Evolutionary conservation across 345 rosid genomes (phyloP), one percentile per base, ranked within the genome.

Genomic region (Euphorbia lathyris): DNA sequence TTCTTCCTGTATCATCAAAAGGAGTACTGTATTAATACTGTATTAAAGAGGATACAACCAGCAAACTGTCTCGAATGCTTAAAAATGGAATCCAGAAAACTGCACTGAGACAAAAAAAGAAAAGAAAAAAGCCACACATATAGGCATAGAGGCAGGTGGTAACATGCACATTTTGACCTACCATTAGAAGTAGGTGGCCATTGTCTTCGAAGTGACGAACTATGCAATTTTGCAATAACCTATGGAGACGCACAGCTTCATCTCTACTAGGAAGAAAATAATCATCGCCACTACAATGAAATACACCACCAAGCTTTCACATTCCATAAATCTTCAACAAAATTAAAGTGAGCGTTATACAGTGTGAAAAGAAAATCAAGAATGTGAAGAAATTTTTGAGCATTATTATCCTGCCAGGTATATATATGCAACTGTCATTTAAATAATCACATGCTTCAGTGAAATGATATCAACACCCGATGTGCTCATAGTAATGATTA

Each of bases 121-220:
- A 40, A n/a, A 16, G 27, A 9, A 20, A 8, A 12, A 38, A 38
- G 9, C 16, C 11, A 27, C 32, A 62, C 17, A 34, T 25, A 16
- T 19, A 9, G 19, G 45, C 32, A 42, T 45, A 63, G 34, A 26
- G n/a, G 11, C 53, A 52, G 17, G 23, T 1, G 17, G 23, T 9
- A 23, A 14, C 5, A 43, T 40, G 40, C 4, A n/a, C 43, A 34
- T 34, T 34, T 50, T 50, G 34, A 81, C 77, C 25, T 85, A 93
- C 93, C 83, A 88, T 47, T 71, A 91, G 70, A 78, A 94, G 88
- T 68, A 90, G 51, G 74, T 94, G 95, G 1, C 97, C 96, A 13
- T 91, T 87, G 61, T 85, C 96, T 73, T 85, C 86, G 81, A 94
- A 91, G 82, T 52, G 20, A 57, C 88, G 96, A 71, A 87, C 82